Evolutionary conservation across 805 yeast genomes (phyloP).

Genomic region (Torulaspora microellipsoides): DNA sequence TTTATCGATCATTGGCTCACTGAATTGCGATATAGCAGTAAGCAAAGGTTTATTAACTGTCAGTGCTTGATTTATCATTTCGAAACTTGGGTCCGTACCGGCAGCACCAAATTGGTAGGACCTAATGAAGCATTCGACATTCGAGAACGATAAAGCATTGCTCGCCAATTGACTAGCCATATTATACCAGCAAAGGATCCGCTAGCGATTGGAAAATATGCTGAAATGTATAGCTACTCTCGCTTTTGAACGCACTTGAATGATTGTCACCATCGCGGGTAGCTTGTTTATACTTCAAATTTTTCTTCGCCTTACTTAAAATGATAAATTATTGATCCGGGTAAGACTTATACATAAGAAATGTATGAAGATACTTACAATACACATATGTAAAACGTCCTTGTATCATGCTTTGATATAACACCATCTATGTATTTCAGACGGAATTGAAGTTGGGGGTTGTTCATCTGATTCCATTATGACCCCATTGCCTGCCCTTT

Average conservation of each 20-base stretch:
- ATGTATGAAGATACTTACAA: neutral
- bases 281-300: constrained; percentile 6
- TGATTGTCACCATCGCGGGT: neutral
- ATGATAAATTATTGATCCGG: neutral
- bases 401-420: constrained; percentile 15
- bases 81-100: constrained; percentile 11
- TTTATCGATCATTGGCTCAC: neutral
- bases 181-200: neutral
- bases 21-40: constrained; percentile 11
- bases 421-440: constrained; percentile 37
- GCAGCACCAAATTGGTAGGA: constrained; percentile 9
- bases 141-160: constrained; percentile 15
- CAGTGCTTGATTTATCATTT: constrained; percentile 17
- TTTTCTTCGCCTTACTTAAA: constrained; percentile 2
- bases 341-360: no score
- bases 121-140: constrained; percentile 19
- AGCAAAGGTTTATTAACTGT: constrained; percentile 12
- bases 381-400: neutral
- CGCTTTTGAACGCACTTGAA: no score
- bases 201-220: no score
- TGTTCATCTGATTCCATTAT: constrained; percentile 18
- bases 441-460: constrained; percentile 38
- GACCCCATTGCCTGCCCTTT: constrained; percentile 54
- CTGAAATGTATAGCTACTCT: no score
- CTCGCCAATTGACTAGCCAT: constrained; percentile 11